Evolutionary conservation across 139 green algal genomes (phyloP), one percentile per base, ranked within the genome.

Genomic region (Desmodesmus armatus): DNA sequence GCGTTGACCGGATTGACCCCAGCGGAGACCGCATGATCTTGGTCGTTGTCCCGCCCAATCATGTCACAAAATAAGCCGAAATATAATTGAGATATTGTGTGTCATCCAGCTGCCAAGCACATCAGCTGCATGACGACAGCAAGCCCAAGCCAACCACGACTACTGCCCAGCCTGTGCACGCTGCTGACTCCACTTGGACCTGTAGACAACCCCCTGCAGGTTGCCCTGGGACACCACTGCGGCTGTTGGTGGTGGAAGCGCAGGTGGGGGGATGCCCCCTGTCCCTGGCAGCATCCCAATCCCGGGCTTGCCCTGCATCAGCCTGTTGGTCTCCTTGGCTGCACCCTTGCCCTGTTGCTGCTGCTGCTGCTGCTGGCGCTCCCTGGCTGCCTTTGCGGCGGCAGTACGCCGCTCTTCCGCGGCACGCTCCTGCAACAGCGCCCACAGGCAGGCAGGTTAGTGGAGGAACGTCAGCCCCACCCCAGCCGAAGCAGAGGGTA

Each of bases 201-300:
- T 53, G 25, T 92, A 75, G 0, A 93, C 80, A 15, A 90, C 82
- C 0, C 90, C 90, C 43, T 90, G 77, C 65, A 90, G 80, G 9
- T 69, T 40, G 0, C 66, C 78, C 19, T 17, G 51, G 13, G 15
- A 33, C 27, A 53, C 53, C 25, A 78, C 66, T 23, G 67, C 35
- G 29, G 29, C 49, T 47, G 35, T 53, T 35, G 39, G 63, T 49
- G 49, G 82, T 39, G 7, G 41, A 51, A 60, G 41, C 49, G 51
- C 75, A 51, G 43, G 41, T 6, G 35, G 11, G 5, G 41, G 41
- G 21, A 58, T 15, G 13, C 3, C 37, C 11, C 49, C 77, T 43
- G 77, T 44, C 3, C 47, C 63, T 17, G 73, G 77, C 23, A 83
- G 27, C 2, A 55, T 40, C 7, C 78, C 78, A 63, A 84, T 84